These are phyloP conservation scores for Calonectria naviculata DNA, from an alignment of 2,329 filamentous ascomycete genomes.

Conservation along the genomic window DNA sequence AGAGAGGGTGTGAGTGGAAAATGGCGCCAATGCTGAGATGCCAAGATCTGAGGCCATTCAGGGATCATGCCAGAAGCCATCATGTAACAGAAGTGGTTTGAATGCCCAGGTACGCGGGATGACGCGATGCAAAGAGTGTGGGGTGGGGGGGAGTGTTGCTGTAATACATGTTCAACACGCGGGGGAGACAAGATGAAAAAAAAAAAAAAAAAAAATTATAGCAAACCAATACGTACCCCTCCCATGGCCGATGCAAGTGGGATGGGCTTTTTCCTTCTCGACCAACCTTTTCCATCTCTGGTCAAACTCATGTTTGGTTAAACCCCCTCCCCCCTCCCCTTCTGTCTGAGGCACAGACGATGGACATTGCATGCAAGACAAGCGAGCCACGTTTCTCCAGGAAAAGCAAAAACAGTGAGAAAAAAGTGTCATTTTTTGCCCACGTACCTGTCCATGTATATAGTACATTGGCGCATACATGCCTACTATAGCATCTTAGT, in stretches of 20 bases:
- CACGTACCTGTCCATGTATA: neutral
- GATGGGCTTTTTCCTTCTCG: neutral
- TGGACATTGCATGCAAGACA: neutral
- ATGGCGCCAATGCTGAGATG: neutral
- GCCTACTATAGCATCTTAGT: too few relatives aligned
- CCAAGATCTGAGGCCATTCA: slow-evolving; percentile 1
- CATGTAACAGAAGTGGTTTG: slow-evolving; percentile 16
- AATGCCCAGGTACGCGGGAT: slow-evolving; percentile 37
- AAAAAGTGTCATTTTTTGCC: neutral
- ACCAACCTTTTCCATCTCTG: neutral
- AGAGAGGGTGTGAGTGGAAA: neutral
- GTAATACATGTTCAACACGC: slow-evolving; percentile 5
- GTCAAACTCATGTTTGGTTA: neutral
- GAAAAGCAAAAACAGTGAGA: neutral
- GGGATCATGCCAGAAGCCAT: slow-evolving; percentile 9
- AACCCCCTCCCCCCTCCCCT: neutral
- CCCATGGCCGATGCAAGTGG: neutral
- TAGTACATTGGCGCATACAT: neutral
- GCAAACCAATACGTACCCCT: neutral
- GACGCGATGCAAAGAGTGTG: slow-evolving; percentile 32
- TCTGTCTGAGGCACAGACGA: neutral
- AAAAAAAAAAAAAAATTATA: neutral
- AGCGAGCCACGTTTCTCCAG: neutral
- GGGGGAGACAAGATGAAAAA: slow-evolving; percentile 1
- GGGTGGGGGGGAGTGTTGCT: slow-evolving; percentile 18